These are phyloP conservation scores for Trichoderma orchidacearum DNA, from an alignment of 495 filamentous ascomycete genomes.

Conservation along the genomic window DNA sequence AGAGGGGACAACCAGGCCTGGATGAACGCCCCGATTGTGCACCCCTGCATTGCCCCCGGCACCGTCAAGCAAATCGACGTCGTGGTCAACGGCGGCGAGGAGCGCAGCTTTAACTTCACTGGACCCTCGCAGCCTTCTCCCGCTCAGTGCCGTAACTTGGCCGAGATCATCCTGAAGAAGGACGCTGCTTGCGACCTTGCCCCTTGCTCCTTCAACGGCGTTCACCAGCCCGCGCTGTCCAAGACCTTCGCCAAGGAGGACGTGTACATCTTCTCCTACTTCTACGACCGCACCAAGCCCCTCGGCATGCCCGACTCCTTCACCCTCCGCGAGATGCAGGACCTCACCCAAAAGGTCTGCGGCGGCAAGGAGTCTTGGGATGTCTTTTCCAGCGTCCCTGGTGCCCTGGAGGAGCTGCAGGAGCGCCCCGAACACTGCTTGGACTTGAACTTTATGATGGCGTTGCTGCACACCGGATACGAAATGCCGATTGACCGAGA, in stretches of 20 bases:
- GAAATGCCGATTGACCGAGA: slow-evolving; percentile 95
- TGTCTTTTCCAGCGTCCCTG: slow-evolving; percentile 57
- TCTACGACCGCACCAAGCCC: slow-evolving; percentile 83
- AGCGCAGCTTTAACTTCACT: slow-evolving; percentile 65
- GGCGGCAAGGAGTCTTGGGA: slow-evolving; percentile 65
- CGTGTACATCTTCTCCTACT: slow-evolving; percentile 93
- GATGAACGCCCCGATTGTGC: slow-evolving; percentile 54
- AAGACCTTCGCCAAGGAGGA: slow-evolving; percentile 91
- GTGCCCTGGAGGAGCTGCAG: slow-evolving; percentile 58
- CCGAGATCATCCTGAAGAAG: slow-evolving; percentile 85
- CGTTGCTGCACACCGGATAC: slow-evolving; percentile 86
- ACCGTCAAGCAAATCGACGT: slow-evolving; percentile 58
- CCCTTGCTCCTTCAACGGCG: slow-evolving; percentile 94
- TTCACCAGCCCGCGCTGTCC: slow-evolving; percentile 82
- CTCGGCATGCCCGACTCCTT: slow-evolving; percentile 95
- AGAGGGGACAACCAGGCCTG: slow-evolving; percentile 30
- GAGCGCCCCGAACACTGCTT: slow-evolving; percentile 82
- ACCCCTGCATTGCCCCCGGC: slow-evolving; percentile 81
- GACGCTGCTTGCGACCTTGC: slow-evolving; percentile 66
- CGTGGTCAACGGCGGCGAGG: slow-evolving; percentile 45
- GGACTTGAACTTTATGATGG: slow-evolving; percentile 91
- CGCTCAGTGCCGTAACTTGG: slow-evolving; percentile 78
- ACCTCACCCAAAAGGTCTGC: slow-evolving; percentile 75
- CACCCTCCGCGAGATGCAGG: slow-evolving; percentile 72
- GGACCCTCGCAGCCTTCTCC: slow-evolving; percentile 63